Base-by-base conservation (phyloP, 148 eudicot genomes). In the Rhododendron ferrugineum region DNA sequence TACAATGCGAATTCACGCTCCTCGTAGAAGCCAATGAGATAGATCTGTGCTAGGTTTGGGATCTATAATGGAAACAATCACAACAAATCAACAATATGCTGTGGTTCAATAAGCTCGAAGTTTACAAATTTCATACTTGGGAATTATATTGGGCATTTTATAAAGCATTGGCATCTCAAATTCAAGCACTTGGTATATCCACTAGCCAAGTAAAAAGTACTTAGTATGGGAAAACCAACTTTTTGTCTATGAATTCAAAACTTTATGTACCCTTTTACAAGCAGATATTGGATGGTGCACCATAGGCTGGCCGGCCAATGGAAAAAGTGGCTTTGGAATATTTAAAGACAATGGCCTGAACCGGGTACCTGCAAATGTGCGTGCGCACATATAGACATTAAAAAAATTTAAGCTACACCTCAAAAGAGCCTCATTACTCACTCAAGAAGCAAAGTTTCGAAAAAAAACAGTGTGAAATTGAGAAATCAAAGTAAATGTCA, bases 221-320 rank as follows among this genome's bases (percentile, higher is more conserved):
- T 15, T 6, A 40, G 44, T 40, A 40, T 6, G 44, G 5, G 44
- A 64, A 49, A 49, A 76, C 36, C 70, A 18, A 80, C 34, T 86
- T 83, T 37, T 40, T 40, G 44, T 40, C 44, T 40, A 40, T 40
- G 7, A 40, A 40, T 40, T 40, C 44, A 40, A 70, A 34, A 81
- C 54, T 30, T 83, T 75, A 60, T 88, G 44, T 93, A 96, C 98
- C 93, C 91, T 92, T 88, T 92, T 96, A 88, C 98, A 96, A 87
- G 98, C 96, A 83, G 95, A 91, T 79, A 96, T 96, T 30, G 98
- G 98, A 94, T 96, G 98, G 84, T 96, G 94, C 90, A 93, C 98
- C 98, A 96, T 96, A 78, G 98, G 92, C 79, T 96, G 98, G 40
- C 98, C 98, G 47, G 98, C 98, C 84, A 96, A 89, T 72, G 98